Evolutionary conservation across 1,284 basidiomycete species (phyloP).

Genomic region (Entoloma clypeatum): DNA sequence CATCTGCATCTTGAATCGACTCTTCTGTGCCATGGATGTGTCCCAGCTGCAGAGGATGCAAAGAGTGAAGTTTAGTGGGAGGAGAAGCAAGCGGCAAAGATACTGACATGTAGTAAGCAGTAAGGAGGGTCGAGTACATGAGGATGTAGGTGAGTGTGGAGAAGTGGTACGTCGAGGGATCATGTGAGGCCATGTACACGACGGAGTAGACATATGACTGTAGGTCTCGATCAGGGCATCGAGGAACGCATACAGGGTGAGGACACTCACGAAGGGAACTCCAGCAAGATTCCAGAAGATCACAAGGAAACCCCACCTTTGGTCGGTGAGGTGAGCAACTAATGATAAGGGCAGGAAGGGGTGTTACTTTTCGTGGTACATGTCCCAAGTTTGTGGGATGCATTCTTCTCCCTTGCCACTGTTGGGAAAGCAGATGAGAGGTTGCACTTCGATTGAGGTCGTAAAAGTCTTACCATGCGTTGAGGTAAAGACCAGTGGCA

Average conservation of each 20-base stretch:
- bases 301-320: conserved; percentile 85
- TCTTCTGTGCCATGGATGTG: conserved; percentile 95
- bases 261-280: conserved; percentile 67
- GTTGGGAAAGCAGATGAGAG: conserved; percentile 3
- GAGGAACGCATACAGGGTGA: conserved; percentile 19
- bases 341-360: background rate
- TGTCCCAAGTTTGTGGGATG: conserved; percentile 99
- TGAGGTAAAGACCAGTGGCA: conserved; percentile 94
- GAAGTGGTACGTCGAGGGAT: conserved; percentile 86
- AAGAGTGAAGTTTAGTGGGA: conserved; percentile 16
- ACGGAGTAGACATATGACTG: conserved; percentile 96
- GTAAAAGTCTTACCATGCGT: conserved; percentile 70
- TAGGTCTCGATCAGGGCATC: conserved; percentile 20
- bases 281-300: conserved; percentile 99
- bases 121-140: conserved; percentile 73
- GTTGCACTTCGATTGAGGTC: background rate
- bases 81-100: conserved; percentile 6
- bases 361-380: conserved; percentile 90
- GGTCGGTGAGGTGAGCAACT: conserved; percentile 10
- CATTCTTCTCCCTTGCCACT: conserved; percentile 90
- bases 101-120: conserved; percentile 81
- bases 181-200: conserved; percentile 96
- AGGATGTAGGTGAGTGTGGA: conserved; percentile 71
- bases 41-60: conserved; percentile 74
- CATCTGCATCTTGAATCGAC: conserved; percentile 95